Evolutionary conservation across 257 asterid genomes (phyloP).

Genomic region (Penstemon davidsonii): DNA sequence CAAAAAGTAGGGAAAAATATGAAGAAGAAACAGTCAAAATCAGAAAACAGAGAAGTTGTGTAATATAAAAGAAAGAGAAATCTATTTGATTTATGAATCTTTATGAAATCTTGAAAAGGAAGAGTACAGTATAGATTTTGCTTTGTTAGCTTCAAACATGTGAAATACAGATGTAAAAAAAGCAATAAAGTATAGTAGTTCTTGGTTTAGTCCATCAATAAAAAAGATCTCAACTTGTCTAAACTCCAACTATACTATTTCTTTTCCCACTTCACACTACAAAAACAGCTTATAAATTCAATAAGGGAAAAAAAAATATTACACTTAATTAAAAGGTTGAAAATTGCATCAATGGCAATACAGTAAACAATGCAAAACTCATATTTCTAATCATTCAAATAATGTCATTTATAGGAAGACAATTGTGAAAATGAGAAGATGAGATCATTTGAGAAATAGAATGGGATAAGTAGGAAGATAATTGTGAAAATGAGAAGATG

Average conservation of each 20-base stretch:
- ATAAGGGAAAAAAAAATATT: no score
- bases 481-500: conserved; percentile 42
- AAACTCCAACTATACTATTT: conserved; percentile 24
- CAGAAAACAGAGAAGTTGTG: conserved; percentile 53
- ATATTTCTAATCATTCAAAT: conserved; percentile 1
- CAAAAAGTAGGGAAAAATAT: conserved; percentile 17
- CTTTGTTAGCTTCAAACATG: conserved; percentile 47
- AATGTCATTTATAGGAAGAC: no score
- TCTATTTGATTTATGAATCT: conserved; percentile 24
- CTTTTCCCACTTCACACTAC: conserved; percentile 21
- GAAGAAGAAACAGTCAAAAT: conserved; percentile 39
- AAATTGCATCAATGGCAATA: background rate
- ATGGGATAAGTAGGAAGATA: conserved; percentile 30
- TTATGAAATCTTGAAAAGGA: conserved; percentile 32
- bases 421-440: background rate
- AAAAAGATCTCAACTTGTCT: conserved; percentile 17
- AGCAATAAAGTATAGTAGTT: background rate
- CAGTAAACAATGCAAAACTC: background rate
- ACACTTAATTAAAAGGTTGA: no score
- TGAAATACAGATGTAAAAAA: conserved; percentile 42
- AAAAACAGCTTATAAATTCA: background rate
- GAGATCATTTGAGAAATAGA: background rate
- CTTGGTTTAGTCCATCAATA: background rate
- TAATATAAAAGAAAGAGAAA: conserved; percentile 17
- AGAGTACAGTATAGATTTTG: conserved; percentile 29